A percentile compares a stretch with the other conserved stretches of the same genome.
These are phyloP conservation scores for Trametes cingulata DNA, from an alignment of 768 basidiomycete genomes.

Conservation along the genomic window DNA sequence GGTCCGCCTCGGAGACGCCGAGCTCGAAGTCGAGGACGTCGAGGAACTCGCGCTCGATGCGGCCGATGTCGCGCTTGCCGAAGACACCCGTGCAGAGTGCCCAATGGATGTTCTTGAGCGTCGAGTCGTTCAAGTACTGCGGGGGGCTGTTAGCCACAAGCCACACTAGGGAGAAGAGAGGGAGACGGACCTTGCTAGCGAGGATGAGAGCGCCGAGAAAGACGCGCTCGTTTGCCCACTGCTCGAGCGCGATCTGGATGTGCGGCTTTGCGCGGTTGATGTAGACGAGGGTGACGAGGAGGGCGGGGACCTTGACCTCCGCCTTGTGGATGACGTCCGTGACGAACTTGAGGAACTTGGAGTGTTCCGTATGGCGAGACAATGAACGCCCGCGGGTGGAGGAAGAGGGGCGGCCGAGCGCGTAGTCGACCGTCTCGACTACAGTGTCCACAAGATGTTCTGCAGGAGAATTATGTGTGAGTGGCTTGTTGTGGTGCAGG, in stretches of 20 bases:
- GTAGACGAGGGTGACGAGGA: constrained; percentile 74
- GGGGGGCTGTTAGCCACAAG: neutral
- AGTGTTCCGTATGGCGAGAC: constrained; percentile 50
- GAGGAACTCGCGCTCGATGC: constrained; percentile 81
- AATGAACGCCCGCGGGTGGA: constrained; percentile 50
- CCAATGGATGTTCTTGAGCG: constrained; percentile 91
- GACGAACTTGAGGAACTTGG: constrained; percentile 65
- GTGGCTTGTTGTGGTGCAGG: neutral
- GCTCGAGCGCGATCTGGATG: constrained; percentile 77
- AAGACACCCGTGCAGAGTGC: constrained; percentile 82
- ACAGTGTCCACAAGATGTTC: constrained; percentile 73
- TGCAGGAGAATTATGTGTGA: constrained; percentile 30
- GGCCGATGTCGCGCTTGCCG: constrained; percentile 76
- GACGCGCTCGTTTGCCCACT: constrained; percentile 88
- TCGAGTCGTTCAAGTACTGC: constrained; percentile 85
- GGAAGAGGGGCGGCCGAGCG: constrained; percentile 66
- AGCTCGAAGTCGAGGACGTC: constrained; percentile 80
- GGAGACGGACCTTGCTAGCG: constrained; percentile 73
- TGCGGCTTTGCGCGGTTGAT: constrained; percentile 77
- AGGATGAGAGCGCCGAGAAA: constrained; percentile 89
- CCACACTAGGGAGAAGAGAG: constrained; percentile 24
- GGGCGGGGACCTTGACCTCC: constrained; percentile 67
- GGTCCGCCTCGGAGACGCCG: constrained; percentile 60
- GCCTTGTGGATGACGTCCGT: constrained; percentile 68
- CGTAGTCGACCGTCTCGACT: constrained; percentile 73